These are phyloP conservation scores for Metschnikowia colocasiae DNA, from an alignment of 805 yeast species.

Conservation along the genomic window DNA sequence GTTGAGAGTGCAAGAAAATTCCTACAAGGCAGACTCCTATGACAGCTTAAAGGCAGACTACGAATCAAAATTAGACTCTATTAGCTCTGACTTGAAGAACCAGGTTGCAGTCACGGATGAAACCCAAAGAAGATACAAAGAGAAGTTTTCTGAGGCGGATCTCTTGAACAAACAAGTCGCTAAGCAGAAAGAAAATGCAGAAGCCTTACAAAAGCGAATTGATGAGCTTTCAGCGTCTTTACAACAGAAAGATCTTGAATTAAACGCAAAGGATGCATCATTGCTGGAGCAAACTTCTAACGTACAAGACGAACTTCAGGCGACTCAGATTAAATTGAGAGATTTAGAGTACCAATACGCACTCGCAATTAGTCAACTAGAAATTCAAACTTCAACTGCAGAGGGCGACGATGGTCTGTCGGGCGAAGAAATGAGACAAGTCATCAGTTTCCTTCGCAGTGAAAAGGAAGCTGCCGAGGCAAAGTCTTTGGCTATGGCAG, in stretches of 20 bases:
- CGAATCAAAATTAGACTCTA: conserved; percentile 26
- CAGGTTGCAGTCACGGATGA: conserved; percentile 48
- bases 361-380: conserved; percentile 66
- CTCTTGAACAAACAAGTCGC: conserved; percentile 11
- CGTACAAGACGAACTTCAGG: conserved; percentile 35
- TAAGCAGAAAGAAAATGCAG: conserved; percentile 10
- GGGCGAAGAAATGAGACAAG: conserved; percentile 38
- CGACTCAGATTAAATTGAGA: conserved; percentile 42
- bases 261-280: conserved; percentile 34
- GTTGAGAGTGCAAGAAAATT: conserved; percentile 19
- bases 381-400: conserved; percentile 27
- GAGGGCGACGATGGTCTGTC: conserved; percentile 11
- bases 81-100: conserved; percentile 29
- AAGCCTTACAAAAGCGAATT: background rate
- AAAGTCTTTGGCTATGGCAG: conserved; percentile 36
- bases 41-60: conserved; percentile 32
- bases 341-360: conserved; percentile 67
- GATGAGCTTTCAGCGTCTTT: conserved; percentile 6
- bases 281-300: conserved; percentile 22
- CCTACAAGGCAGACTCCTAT: conserved; percentile 34
- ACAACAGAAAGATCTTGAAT: conserved; percentile 35
- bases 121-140: conserved; percentile 49
- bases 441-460: conserved; percentile 61
- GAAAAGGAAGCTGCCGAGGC: conserved; percentile 70
- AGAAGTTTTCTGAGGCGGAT: conserved; percentile 14